Percentiles rank a stretch among this genome's conserved stretches.
Evolutionary conservation across 2,329 filamentous ascomycete genomes (phyloP).

Genomic region (Chlorencoelia australis): DNA sequence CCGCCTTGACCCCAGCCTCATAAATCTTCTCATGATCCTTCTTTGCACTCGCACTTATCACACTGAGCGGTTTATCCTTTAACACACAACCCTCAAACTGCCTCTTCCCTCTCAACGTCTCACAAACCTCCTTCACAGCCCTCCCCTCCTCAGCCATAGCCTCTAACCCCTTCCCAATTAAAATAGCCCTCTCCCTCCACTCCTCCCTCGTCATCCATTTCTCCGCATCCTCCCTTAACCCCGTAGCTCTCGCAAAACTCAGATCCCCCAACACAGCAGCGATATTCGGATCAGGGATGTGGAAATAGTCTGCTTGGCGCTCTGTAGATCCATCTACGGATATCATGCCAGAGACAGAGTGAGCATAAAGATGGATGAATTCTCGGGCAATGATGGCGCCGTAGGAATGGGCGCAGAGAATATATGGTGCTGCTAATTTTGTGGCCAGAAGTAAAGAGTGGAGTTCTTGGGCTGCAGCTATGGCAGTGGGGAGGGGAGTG

Average conservation of each 20-base stretch:
- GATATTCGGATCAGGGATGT: too few species aligned
- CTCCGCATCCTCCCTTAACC: too few species aligned
- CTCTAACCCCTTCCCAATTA: too few species aligned
- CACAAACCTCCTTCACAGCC: too few species aligned
- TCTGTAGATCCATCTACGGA: constrained; percentile 16
- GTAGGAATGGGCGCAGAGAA: constrained; percentile 15
- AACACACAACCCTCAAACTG: background rate
- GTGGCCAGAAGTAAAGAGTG: constrained; percentile 6
- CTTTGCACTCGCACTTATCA: constrained; percentile 2
- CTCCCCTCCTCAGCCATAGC: too few species aligned
- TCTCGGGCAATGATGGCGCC: constrained; percentile 10
- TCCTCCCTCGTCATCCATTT: too few species aligned
- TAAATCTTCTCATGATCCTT: constrained; percentile 20
- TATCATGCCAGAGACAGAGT: constrained; percentile 13
- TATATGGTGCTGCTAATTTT: constrained; percentile 8
- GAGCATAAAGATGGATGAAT: constrained; percentile 6
- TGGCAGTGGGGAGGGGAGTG: too few species aligned
- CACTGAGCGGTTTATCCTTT: background rate
- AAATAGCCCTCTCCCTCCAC: too few species aligned
- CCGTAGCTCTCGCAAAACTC: too few species aligned
- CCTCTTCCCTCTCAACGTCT: too few species aligned
- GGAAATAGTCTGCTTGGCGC: background rate
- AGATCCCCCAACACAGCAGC: too few species aligned
- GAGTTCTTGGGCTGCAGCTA: constrained; percentile 12
- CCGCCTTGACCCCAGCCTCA: constrained; percentile 24